These are phyloP conservation scores for Coelastrella sp. DNA, from an alignment of 139 green algal genomes.

Conservation along the genomic window DNA sequence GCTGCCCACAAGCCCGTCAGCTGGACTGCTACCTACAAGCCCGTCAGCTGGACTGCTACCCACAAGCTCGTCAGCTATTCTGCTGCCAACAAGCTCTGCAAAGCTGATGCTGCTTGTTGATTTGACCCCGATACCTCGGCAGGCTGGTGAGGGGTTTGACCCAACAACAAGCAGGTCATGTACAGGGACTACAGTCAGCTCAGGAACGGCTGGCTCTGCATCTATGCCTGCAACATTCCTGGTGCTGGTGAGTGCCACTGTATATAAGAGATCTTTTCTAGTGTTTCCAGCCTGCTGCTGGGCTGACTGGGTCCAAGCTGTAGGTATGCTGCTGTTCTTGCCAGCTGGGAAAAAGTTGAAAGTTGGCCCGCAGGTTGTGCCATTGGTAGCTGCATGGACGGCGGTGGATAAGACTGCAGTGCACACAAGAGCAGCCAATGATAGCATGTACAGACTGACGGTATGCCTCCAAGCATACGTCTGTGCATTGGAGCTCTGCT, in stretches of 20 bases:
- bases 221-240: slow-evolving; percentile 16
- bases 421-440: not conserved
- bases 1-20: not conserved
- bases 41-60: too few relatives aligned
- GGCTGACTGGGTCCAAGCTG: slow-evolving; percentile 28
- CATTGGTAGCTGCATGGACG: not conserved
- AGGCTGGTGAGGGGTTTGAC: not conserved
- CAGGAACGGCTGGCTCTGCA: not conserved
- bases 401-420: not conserved
- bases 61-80: too few relatives aligned
- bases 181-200: slow-evolving; percentile 1
- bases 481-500: not conserved
- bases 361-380: not conserved
- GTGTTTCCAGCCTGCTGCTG: not conserved
- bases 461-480: not conserved
- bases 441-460: not conserved
- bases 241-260: slow-evolving; percentile 28
- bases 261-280: not conserved
- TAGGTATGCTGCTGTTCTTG: slow-evolving; percentile 24
- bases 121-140: not conserved
- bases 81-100: not conserved
- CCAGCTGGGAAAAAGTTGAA: slow-evolving; percentile 23
- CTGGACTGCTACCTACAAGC: too few relatives aligned
- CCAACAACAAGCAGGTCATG: slow-evolving; percentile 14
- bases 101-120: not conserved